A percentile compares a stretch with the other conserved stretches of the same genome.
Evolutionary conservation across 257 asterid genomes (phyloP).

Genomic region (Solanum paucissectum): DNA sequence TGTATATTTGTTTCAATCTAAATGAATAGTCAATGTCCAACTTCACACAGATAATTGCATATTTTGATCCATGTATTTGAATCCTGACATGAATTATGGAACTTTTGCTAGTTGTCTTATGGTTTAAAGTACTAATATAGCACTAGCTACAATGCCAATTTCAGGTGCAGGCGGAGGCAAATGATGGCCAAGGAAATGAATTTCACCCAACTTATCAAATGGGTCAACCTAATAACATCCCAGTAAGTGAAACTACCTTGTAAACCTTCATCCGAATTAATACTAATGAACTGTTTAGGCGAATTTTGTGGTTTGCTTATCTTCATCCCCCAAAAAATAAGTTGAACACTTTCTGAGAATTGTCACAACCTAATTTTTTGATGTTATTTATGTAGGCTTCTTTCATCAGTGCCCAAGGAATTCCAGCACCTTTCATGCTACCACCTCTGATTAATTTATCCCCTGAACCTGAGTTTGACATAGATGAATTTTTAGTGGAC

Average conservation of each 20-base stretch:
- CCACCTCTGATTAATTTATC: not conserved
- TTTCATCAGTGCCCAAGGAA: not conserved
- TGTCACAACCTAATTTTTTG: not conserved
- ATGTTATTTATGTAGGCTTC: not conserved
- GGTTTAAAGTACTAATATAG: not conserved
- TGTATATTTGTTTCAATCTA: not conserved
- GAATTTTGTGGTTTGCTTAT: not conserved
- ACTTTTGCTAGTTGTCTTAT: not conserved
- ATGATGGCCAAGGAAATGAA: not conserved
- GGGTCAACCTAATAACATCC: constrained; percentile 3
- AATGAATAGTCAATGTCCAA: not conserved
- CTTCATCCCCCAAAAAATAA: not conserved
- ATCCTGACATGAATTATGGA: not conserved
- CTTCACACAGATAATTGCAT: not conserved
- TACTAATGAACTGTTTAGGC: not conserved
- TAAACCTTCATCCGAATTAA: not conserved
- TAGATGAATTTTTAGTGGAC: not conserved
- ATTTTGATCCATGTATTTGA: not conserved
- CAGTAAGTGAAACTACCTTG: constrained; percentile 1
- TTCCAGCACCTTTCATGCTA: not conserved
- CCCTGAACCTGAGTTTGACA: not conserved
- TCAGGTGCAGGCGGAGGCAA: not conserved
- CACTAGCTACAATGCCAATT: not conserved
- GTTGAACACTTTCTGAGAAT: not conserved
- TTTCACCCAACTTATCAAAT: not conserved